Conservation (phyloP, 352 stramenopile genomes). For the Halophytophthora polymorphica region DNA sequence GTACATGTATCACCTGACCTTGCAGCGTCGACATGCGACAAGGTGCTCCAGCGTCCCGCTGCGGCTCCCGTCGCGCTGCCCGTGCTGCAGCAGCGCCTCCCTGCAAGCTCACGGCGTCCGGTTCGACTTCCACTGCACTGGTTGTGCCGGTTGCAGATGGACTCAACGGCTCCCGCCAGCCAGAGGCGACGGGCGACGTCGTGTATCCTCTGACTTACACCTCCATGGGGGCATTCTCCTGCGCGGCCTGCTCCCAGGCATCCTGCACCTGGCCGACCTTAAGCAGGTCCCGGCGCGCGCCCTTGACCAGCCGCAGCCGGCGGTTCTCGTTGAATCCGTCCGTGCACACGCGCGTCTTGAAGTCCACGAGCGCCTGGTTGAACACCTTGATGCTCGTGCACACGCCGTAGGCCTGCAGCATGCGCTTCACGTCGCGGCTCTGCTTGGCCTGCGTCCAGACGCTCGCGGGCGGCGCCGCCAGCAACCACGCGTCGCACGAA, state of each 20-base stretch:
- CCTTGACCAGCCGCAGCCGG: slow-evolving; percentile 47
- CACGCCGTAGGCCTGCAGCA: slow-evolving; percentile 70
- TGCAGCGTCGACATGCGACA: too few relatives aligned
- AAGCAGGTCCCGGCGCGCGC: slow-evolving; percentile 37
- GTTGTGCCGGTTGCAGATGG: too few relatives aligned
- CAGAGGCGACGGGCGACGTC: too few relatives aligned
- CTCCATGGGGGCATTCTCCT: slow-evolving; percentile 22
- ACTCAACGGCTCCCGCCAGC: too few relatives aligned
- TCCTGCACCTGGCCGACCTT: slow-evolving; percentile 43
- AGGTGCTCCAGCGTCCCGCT: too few relatives aligned
- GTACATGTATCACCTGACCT: too few relatives aligned
- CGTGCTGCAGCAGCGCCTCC: too few relatives aligned
- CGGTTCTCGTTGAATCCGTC: slow-evolving; percentile 74
- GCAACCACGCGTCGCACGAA: slow-evolving; percentile 72
- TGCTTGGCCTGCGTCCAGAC: slow-evolving; percentile 65
- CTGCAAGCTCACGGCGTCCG: too few relatives aligned
- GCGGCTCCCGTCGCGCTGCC: too few relatives aligned
- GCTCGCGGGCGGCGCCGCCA: slow-evolving; percentile 48
- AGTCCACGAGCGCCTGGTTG: slow-evolving; percentile 67
- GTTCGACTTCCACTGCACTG: too few relatives aligned
- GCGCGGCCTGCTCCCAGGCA: slow-evolving; percentile 40
- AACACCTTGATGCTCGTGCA: slow-evolving; percentile 76
- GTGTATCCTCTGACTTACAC: neutral
- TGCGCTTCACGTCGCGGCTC: slow-evolving; percentile 33
- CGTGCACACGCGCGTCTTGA: slow-evolving; percentile 48